Evolutionary conservation across 768 basidiomycete species (phyloP).

Genomic region (Tulasnella sp.): DNA sequence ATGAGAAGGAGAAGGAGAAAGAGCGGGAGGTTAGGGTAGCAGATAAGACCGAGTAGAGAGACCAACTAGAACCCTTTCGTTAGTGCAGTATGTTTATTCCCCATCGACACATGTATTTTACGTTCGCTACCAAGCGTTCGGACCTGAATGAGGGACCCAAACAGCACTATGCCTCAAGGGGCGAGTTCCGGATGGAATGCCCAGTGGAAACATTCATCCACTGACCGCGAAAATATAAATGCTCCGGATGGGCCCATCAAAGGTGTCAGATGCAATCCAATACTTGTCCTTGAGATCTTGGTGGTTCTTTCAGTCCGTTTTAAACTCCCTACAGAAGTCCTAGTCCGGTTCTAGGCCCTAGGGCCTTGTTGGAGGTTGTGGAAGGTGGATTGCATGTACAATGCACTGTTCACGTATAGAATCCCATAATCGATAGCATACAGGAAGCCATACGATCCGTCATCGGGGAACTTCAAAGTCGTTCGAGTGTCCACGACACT

Average conservation of each 20-base stretch:
- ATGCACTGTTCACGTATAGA: neutral
- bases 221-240: constrained; percentile 9
- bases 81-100: constrained; percentile 8
- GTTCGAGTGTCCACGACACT: neutral
- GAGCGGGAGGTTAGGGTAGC: neutral
- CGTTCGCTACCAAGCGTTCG: constrained; percentile 1
- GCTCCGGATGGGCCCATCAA: constrained; percentile 2
- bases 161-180: neutral
- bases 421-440: constrained; percentile 3
- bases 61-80: neutral
- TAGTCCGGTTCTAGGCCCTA: neutral
- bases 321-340: neutral
- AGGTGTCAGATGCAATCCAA: neutral
- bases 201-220: neutral
- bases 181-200: neutral
- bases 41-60: neutral
- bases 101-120: neutral
- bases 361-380: too few relatives aligned
- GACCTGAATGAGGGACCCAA: neutral
- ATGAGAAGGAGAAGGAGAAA: constrained; percentile 13
- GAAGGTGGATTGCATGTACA: neutral
- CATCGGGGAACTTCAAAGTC: constrained; percentile 11
- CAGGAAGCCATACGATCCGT: neutral
- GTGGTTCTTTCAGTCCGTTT: constrained; percentile 11
- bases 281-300: constrained; percentile 12